Percentiles rank a stretch among this genome's conserved stretches.
These are phyloP conservation scores for Colletotrichum coccodes DNA, from an alignment of 2,329 filamentous ascomycete species.

Conservation along the genomic window DNA sequence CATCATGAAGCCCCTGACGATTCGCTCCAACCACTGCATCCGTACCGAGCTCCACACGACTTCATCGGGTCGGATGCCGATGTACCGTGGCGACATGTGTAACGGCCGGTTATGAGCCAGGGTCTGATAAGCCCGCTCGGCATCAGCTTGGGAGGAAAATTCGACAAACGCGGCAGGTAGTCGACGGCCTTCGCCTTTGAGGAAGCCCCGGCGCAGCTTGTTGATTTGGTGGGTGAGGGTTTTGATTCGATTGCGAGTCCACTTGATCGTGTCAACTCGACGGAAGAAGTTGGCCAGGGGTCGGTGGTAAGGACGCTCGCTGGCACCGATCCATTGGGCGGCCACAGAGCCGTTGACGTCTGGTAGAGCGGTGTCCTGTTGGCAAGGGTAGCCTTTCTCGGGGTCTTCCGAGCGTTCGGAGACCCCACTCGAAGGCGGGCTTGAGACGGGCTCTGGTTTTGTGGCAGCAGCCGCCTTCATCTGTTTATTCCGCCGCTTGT, in stretches of 20 bases:
- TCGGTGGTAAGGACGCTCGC: slow-evolving; percentile 79
- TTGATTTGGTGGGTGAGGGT: slow-evolving; percentile 52
- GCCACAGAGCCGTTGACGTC: slow-evolving; percentile 65
- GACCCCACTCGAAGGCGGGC: background rate
- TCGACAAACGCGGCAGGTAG: slow-evolving; percentile 90
- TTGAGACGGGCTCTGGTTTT: slow-evolving; percentile 38
- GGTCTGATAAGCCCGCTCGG: slow-evolving; percentile 86
- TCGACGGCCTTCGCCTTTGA: slow-evolving; percentile 65
- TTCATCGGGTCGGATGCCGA: slow-evolving; percentile 82
- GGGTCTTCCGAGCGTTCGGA: slow-evolving; percentile 33
- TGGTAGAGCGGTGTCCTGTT: slow-evolving; percentile 41
- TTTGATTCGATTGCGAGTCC: slow-evolving; percentile 70
- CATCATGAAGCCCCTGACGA: slow-evolving; percentile 74
- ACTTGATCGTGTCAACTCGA: slow-evolving; percentile 95
- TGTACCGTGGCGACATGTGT: slow-evolving; percentile 86
- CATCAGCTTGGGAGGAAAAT: slow-evolving; percentile 83
- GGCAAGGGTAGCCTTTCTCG: slow-evolving; percentile 39
- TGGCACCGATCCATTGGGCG: slow-evolving; percentile 77
- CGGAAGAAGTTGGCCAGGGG: slow-evolving; percentile 77
- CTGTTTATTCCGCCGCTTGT: slow-evolving; percentile 46
- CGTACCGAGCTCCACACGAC: slow-evolving; percentile 86
- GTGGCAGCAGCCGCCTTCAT: slow-evolving; percentile 15
- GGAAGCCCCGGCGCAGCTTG: slow-evolving; percentile 76
- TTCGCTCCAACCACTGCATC: slow-evolving; percentile 77
- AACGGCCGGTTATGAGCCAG: slow-evolving; percentile 83